These are phyloP conservation scores for Aphanocladium album DNA, from an alignment of 2,329 filamentous ascomycete species.

Conservation along the genomic window DNA sequence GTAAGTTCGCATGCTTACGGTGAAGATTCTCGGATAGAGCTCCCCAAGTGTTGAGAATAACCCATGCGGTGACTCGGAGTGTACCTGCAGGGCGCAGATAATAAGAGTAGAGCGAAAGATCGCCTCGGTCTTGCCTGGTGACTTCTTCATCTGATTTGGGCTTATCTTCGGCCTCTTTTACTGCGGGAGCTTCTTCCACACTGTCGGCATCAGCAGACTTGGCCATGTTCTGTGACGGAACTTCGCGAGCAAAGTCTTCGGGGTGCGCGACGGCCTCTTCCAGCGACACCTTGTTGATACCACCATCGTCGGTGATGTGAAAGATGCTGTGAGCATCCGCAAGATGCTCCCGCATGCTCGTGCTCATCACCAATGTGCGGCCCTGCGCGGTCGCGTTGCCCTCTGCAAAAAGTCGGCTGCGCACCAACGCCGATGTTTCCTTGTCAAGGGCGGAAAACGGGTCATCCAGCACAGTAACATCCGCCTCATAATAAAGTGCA, in stretches of 20 bases:
- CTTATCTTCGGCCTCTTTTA: not conserved
- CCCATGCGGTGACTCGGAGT: not conserved
- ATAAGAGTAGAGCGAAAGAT: not conserved
- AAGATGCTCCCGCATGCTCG: not conserved
- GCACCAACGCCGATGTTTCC: slow-evolving; percentile 12
- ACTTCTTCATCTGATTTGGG: not conserved
- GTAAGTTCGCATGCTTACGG: not conserved
- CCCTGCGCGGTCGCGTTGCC: slow-evolving; percentile 14
- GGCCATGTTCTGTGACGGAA: not conserved
- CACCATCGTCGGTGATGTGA: not conserved
- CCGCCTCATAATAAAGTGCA: slow-evolving; percentile 83
- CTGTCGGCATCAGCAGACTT: not conserved
- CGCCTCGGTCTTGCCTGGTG: not conserved
- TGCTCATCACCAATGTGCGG: slow-evolving; percentile 13
- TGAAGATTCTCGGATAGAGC: not conserved
- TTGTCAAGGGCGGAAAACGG: not conserved
- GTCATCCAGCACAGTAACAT: slow-evolving; percentile 85
- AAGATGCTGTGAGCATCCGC: not conserved
- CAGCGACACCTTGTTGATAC: not conserved
- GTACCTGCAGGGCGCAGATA: not conserved
- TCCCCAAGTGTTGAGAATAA: not conserved
- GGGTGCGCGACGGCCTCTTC: not conserved
- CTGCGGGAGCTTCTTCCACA: not conserved
- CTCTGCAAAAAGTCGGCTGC: slow-evolving; percentile 14
- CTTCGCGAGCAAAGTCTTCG: not conserved